Evolutionary conservation across 2,329 filamentous ascomycete genomes (phyloP).

Genomic region (Penicillium sp.): DNA sequence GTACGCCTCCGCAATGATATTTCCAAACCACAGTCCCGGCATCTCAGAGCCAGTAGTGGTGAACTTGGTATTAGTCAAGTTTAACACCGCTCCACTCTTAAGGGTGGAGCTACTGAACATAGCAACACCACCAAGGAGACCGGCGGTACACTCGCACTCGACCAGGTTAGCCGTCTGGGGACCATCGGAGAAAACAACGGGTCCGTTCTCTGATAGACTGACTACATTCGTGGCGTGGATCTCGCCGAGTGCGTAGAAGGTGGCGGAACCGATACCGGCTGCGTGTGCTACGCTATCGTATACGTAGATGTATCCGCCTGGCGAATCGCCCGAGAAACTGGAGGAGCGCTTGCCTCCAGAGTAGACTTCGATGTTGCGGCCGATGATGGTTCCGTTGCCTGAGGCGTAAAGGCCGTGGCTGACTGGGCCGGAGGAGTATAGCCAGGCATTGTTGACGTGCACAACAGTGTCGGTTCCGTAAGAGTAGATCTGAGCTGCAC

Average conservation of each 20-base stretch:
- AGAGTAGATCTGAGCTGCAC: conserved; percentile 34
- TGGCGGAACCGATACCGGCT: conserved; percentile 33
- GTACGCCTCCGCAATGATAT: conserved; percentile 21
- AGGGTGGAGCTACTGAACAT: conserved; percentile 19
- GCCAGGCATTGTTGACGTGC: conserved; percentile 26
- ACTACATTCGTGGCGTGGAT: conserved; percentile 29
- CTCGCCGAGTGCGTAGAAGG: conserved; percentile 32
- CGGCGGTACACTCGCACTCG: conserved; percentile 26
- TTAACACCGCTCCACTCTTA: conserved; percentile 23
- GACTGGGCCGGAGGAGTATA: conserved; percentile 35
- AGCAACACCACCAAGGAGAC: conserved; percentile 30
- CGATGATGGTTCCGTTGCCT: conserved; percentile 32
- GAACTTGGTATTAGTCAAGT: conserved; percentile 24
- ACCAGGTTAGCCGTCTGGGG: conserved; percentile 8
- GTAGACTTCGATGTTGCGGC: conserved; percentile 26
- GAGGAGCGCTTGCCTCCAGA: conserved; percentile 34
- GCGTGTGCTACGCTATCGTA: conserved; percentile 31
- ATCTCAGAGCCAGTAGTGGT: conserved; percentile 18
- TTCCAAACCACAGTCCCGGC: conserved; percentile 36
- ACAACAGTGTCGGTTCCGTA: conserved; percentile 31
- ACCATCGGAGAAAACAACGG: conserved; percentile 31
- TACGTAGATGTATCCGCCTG: conserved; percentile 29
- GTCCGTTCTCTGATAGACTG: conserved; percentile 20
- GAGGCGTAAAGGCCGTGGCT: conserved; percentile 35
- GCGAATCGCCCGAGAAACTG: conserved; percentile 34